phyloP scores from a whole-genome alignment of 208 protist species.

The Leptomonas seymouri region DNA sequence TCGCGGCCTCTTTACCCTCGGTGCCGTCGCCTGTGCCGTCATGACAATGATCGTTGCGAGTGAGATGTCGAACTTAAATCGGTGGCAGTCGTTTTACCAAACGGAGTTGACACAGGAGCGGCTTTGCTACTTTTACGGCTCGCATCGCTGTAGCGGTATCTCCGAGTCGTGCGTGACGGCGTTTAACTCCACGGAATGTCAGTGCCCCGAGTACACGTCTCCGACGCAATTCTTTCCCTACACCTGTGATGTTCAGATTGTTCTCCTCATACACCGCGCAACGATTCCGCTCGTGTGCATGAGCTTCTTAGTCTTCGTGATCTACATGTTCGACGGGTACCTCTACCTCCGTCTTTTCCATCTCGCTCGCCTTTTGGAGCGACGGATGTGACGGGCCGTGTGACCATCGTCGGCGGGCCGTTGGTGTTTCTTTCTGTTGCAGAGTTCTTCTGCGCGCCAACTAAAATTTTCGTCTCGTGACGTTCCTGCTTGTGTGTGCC shows the following conservation, averaged over 20 bases:
- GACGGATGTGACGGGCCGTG: conserved; percentile 9
- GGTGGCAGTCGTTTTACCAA: neutral
- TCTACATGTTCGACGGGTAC: conserved; percentile 25
- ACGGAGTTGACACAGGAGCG: neutral
- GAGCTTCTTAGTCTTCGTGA: conserved; percentile 17
- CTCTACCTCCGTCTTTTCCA: conserved; percentile 32
- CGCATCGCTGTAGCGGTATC: conserved; percentile 54
- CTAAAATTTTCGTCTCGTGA: too few relatives aligned
- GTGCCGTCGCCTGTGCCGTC: conserved; percentile 35
- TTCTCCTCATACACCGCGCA: conserved; percentile 14
- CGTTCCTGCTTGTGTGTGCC: too few relatives aligned
- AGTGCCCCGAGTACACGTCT: neutral
- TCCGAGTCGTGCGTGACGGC: conserved; percentile 19
- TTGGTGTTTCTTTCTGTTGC: neutral
- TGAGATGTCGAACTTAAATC: conserved; percentile 19
- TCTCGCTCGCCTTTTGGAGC: conserved; percentile 23
- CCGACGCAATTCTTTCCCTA: neutral
- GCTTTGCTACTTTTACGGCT: conserved; percentile 27
- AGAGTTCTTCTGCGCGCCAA: neutral
- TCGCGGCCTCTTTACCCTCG: conserved; percentile 24
- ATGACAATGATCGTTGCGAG: conserved; percentile 51
- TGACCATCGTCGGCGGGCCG: too few relatives aligned
- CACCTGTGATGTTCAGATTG: conserved; percentile 9
- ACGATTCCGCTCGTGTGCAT: conserved; percentile 28
- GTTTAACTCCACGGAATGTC: conserved; percentile 11